These are phyloP conservation scores for Orbilia javanica DNA, from an alignment of 2,329 filamentous ascomycete genomes.

Conservation along the genomic window DNA sequence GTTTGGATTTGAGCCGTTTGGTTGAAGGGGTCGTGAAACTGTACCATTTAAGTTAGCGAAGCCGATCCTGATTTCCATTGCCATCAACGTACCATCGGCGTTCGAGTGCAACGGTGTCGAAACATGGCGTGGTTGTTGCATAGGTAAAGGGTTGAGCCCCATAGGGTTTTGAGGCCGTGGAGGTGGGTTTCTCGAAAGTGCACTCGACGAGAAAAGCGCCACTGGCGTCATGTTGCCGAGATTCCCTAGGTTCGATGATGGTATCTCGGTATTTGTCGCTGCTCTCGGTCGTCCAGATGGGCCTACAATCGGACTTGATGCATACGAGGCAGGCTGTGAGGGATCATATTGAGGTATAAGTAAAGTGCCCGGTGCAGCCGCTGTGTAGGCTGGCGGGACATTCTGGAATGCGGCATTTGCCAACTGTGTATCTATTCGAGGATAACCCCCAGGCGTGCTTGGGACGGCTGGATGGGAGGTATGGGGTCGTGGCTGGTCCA, in stretches of 20 bases:
- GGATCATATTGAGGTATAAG: slow-evolving; percentile 57
- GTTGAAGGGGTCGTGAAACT: slow-evolving; percentile 49
- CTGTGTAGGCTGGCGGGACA: slow-evolving; percentile 43
- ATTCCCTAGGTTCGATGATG: slow-evolving; percentile 50
- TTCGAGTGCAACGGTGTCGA: slow-evolving; percentile 47
- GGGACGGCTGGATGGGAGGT: slow-evolving; percentile 53
- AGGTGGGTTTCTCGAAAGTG: slow-evolving; percentile 47
- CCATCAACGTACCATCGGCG: slow-evolving; percentile 39
- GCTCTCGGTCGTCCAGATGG: slow-evolving; percentile 50
- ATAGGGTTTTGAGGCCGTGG: slow-evolving; percentile 40
- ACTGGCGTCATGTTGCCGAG: slow-evolving; percentile 57
- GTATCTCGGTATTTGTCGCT: slow-evolving; percentile 56
- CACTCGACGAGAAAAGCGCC: slow-evolving; percentile 53
- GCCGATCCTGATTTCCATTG: neutral
- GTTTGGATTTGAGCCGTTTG: slow-evolving; percentile 50
- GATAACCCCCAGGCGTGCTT: slow-evolving; percentile 49
- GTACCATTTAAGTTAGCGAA: slow-evolving; percentile 24
- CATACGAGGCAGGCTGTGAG: slow-evolving; percentile 56
- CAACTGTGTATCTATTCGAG: slow-evolving; percentile 56
- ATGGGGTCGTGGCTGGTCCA: slow-evolving; percentile 57
- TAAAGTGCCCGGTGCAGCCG: slow-evolving; percentile 35
- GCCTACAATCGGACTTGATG: slow-evolving; percentile 55
- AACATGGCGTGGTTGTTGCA: slow-evolving; percentile 56
- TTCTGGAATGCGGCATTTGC: slow-evolving; percentile 50
- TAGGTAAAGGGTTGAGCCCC: slow-evolving; percentile 40